Evolutionary conservation across 192 early-diverging fungal genomes (phyloP).

Genomic region (Linnemannia zychae): DNA sequence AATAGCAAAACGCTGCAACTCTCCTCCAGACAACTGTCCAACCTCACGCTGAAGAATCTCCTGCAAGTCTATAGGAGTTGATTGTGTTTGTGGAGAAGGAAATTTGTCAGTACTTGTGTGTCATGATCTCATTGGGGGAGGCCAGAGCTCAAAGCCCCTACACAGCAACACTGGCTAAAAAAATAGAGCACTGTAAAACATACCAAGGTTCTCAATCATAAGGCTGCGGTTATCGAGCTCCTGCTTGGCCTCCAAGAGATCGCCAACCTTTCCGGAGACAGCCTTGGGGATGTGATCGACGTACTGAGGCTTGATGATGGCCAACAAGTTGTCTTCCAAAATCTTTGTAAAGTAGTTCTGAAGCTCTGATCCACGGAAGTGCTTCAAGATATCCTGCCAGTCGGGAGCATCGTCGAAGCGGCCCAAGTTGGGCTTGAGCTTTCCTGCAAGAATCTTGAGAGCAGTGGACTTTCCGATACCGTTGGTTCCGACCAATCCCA

Average conservation of each 20-base stretch:
- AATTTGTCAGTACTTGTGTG: background rate
- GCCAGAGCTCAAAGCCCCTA: background rate
- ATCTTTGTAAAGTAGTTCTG: constrained; percentile 99
- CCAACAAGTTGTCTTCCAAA: constrained; percentile 94
- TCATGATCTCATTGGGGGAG: background rate
- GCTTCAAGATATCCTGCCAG: constrained; percentile 96
- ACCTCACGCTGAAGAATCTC: constrained; percentile 90
- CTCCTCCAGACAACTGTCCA: constrained; percentile 91
- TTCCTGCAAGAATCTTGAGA: constrained; percentile 93
- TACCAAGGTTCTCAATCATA: constrained; percentile 80
- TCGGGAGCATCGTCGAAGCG: constrained; percentile 87
- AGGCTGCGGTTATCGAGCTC: constrained; percentile 81
- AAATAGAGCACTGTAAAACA: constrained; percentile 6
- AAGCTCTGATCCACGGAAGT: constrained; percentile 97
- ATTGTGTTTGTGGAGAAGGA: background rate
- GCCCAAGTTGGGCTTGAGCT: constrained; percentile 97
- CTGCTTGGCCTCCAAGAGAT: constrained; percentile 77
- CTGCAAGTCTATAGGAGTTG: constrained; percentile 72
- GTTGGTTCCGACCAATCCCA: constrained; percentile 98
- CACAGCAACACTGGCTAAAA: constrained; percentile 3
- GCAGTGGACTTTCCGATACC: constrained; percentile 96
- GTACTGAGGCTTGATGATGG: constrained; percentile 97
- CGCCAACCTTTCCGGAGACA: constrained; percentile 83
- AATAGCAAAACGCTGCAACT: constrained; percentile 99
- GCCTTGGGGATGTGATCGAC: constrained; percentile 91